phyloP scores from a whole-genome alignment of 176 grass and related monocot species.

The Eragrostis curvula region DNA sequence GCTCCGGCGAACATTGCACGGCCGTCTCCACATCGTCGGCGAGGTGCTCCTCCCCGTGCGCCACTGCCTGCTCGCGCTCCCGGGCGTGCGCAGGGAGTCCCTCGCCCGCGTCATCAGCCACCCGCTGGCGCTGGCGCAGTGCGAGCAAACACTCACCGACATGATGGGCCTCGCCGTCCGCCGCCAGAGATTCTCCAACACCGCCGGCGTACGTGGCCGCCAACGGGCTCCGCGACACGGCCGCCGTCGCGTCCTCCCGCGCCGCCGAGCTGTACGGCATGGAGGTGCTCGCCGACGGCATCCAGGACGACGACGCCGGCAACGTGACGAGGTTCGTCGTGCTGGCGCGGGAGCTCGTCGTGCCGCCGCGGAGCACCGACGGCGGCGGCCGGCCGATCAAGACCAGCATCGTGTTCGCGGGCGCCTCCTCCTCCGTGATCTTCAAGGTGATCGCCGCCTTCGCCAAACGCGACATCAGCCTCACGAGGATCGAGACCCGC shows the following conservation, averaged over 20 bases:
- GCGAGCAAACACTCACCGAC: slow-evolving; percentile 92
- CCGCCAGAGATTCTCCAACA: too few relatives aligned
- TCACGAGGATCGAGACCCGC: slow-evolving; percentile 96
- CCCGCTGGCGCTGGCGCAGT: slow-evolving; percentile 93
- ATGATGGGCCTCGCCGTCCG: slow-evolving; percentile 78
- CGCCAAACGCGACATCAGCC: slow-evolving; percentile 76
- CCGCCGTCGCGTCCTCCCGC: slow-evolving; percentile 82
- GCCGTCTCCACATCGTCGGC: slow-evolving; percentile 92
- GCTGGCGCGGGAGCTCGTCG: slow-evolving; percentile 85
- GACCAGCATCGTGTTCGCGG: slow-evolving; percentile 95
- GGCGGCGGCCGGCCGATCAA: slow-evolving; percentile 88
- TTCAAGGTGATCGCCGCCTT: slow-evolving; percentile 93
- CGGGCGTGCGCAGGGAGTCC: slow-evolving; percentile 78
- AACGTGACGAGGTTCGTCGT: slow-evolving; percentile 96
- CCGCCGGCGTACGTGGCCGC: slow-evolving; percentile 69
- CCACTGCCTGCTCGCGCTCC: slow-evolving; percentile 88
- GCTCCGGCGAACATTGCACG: too few relatives aligned
- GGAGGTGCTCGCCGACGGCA: slow-evolving; percentile 80
- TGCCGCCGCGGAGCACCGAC: slow-evolving; percentile 94
- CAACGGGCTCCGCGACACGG: slow-evolving; percentile 82
- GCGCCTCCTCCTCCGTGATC: slow-evolving; percentile 82
- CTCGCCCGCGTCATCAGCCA: slow-evolving; percentile 90
- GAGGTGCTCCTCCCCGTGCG: slow-evolving; percentile 97
- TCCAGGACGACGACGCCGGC: slow-evolving; percentile 86
- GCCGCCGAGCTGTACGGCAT: slow-evolving; percentile 87